Percentiles rank a stretch among this genome's conserved stretches.
These are phyloP conservation scores for Eucalyptus virginea DNA, from an alignment of 345 rosid genomes.

Conservation along the genomic window DNA sequence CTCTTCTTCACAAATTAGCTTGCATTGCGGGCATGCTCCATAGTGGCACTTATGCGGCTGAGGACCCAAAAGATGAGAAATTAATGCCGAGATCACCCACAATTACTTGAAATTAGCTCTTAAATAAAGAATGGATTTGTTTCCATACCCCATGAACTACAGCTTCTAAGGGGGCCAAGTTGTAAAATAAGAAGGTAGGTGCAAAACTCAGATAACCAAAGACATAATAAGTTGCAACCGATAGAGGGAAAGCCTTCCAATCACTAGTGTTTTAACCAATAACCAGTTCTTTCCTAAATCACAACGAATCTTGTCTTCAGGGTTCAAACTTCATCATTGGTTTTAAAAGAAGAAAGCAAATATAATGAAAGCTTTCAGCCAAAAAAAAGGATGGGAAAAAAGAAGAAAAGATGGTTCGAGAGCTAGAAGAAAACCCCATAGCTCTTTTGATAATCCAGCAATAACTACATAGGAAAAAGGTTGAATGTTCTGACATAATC, in stretches of 20 bases:
- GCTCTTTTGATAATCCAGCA: background rate
- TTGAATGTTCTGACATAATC: background rate
- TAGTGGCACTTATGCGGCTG: conserved; percentile 90
- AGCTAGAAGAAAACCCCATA: background rate
- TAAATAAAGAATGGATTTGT: background rate
- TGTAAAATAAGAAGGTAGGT: background rate
- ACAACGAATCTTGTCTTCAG: background rate
- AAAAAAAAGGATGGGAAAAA: background rate
- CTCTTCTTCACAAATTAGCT: conserved; percentile 70
- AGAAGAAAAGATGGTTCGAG: background rate
- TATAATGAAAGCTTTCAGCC: background rate
- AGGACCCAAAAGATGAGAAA: conserved; percentile 7
- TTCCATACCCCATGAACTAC: background rate
- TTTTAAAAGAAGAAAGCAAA: background rate
- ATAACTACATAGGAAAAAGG: background rate
- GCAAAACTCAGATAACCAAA: background rate
- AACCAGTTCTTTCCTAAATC: background rate
- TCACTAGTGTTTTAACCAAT: background rate
- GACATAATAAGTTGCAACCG: background rate
- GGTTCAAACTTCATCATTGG: background rate
- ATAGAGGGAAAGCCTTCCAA: background rate
- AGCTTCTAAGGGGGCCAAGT: background rate
- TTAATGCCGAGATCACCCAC: background rate
- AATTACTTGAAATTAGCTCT: background rate
- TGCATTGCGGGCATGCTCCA: conserved; percentile 85